These are phyloP conservation scores for Saccharum officinarum DNA, from an alignment of 176 grass and related monocot species.

Conservation along the genomic window DNA sequence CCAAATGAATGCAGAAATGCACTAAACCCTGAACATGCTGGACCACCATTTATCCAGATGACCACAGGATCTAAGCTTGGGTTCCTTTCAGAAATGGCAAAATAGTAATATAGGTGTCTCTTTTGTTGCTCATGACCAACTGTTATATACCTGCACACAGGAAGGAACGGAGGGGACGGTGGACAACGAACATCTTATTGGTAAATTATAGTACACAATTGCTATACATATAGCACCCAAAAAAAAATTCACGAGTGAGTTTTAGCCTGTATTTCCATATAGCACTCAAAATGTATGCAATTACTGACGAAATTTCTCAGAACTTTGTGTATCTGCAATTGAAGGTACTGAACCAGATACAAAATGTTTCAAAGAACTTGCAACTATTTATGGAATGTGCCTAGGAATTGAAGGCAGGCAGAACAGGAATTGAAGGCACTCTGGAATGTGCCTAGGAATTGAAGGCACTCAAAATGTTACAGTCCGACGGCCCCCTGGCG, in stretches of 20 bases:
- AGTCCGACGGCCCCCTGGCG: too few species aligned
- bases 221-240: background rate
- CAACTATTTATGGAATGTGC: background rate
- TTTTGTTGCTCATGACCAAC: conserved; percentile 36
- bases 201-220: too few species aligned
- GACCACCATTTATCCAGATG: conserved; percentile 69
- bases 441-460: too few species aligned
- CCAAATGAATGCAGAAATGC: conserved; percentile 50
- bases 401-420: too few species aligned
- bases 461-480: too few species aligned
- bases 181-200: too few species aligned
- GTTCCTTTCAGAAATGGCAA: conserved; percentile 66
- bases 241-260: background rate
- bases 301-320: background rate
- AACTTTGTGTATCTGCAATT: background rate
- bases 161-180: too few species aligned
- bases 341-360: background rate
- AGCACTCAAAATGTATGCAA: background rate
- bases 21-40: conserved; percentile 56
- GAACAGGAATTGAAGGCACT: too few species aligned
- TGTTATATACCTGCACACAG: conserved; percentile 48
- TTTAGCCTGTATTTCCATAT: too few species aligned
- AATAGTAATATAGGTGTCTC: conserved; percentile 62
- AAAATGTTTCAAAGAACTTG: background rate
- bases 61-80: conserved; percentile 52